Base-by-base conservation (phyloP, 73 alveolate genomes). In the Stentor coeruleus region DNA sequence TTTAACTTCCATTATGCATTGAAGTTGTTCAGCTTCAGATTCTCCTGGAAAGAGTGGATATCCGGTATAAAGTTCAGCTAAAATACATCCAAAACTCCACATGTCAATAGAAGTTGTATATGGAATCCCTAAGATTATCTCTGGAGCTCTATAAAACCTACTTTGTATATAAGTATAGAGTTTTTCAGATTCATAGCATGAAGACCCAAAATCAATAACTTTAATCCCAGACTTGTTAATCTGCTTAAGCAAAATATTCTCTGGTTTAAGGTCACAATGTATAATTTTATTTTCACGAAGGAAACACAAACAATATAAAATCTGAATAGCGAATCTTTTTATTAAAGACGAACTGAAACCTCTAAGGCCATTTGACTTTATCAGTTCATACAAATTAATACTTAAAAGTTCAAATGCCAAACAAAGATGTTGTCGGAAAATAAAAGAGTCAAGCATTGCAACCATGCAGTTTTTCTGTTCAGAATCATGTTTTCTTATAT, bases 101-200 rank as follows among this genome's bases (percentile, higher is more conserved):
- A 96, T 96, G 90, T 96, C 99, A 38, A 95, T 96, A n/a, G 95
- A 93, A 36, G 93, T 90, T 39, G 98, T 95, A 84, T 96, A 96
- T 36, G 93, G 90, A 77, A 93, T 88, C 15, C 99, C 99, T 38
- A 96, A 92, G 75, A 96, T 95, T 3, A 96, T 95, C 85, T 96
- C 99, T 31, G 99, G 99, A 6, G 99, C 98, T 84, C 99, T 81
- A 86, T 96, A 96, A 83, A 91, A 95, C 77, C 99, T 77, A 73
- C 98, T 89, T 80, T 96, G 93, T 3, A 96, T 95, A 76, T 96
- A 93, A n/a, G 98, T 93, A 76, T 93, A 93, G 15, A 92, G 82
- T 58, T 87, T 59, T 83, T 91, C 90, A 1, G 81, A 90, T 38
- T 84, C 92, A 74, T 87, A 93, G 76, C 98, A 93, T 39, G 93